phyloP scores from a whole-genome alignment of 805 yeast species.

The Kluyveromyces lactis region DNA sequence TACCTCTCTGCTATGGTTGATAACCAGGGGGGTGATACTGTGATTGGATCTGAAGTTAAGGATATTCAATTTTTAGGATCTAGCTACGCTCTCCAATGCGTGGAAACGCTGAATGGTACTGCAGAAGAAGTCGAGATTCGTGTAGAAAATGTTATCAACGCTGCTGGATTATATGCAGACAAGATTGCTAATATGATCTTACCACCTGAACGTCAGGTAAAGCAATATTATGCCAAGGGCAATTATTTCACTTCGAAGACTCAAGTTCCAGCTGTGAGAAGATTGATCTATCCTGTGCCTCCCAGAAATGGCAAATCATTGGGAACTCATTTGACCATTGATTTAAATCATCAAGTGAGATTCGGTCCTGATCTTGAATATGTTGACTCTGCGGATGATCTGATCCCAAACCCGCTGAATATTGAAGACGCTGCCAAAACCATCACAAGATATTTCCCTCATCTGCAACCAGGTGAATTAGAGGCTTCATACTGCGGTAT shows the following conservation, averaged over 20 bases:
- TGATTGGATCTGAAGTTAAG: constrained; percentile 50
- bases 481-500: constrained; percentile 73
- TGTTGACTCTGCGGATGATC: constrained; percentile 44
- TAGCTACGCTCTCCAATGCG: constrained; percentile 26
- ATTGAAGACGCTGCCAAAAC: constrained; percentile 48
- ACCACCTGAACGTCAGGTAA: constrained; percentile 50
- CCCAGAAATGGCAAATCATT: constrained; percentile 63
- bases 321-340: constrained; percentile 84
- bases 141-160: constrained; percentile 55
- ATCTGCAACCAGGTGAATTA: constrained; percentile 41
- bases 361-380: constrained; percentile 92
- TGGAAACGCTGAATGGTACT: constrained; percentile 19
- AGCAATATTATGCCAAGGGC: constrained; percentile 73
- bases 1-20: constrained; percentile 50
- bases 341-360: constrained; percentile 65
- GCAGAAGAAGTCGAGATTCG: constrained; percentile 35
- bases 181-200: constrained; percentile 59
- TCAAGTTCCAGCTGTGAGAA: constrained; percentile 39
- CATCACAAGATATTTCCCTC: constrained; percentile 56
- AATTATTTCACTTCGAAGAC: constrained; percentile 58
- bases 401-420: constrained; percentile 40
- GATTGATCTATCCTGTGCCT: constrained; percentile 74
- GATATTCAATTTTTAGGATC: constrained; percentile 24
- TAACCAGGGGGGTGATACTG: constrained; percentile 53
- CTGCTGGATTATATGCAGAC: constrained; percentile 77